These are phyloP conservation scores for Penicillium simplicissimum DNA, from an alignment of 495 filamentous ascomycete genomes.

Conservation along the genomic window DNA sequence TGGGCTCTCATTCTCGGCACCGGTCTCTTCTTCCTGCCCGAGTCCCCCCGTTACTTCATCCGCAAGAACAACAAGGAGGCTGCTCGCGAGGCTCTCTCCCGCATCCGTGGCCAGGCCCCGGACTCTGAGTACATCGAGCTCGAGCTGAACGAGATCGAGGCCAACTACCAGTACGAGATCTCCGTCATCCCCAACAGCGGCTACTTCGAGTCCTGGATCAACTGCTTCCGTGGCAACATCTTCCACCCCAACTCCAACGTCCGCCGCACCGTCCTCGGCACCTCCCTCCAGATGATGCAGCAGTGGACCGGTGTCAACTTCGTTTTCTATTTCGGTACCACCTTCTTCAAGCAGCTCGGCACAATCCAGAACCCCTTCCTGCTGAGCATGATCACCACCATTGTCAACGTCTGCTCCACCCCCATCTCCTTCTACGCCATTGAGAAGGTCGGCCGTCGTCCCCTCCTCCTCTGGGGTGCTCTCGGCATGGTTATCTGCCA, in stretches of 20 bases:
- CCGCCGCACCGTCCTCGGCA: conserved; percentile 75
- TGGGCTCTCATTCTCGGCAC: conserved; percentile 64
- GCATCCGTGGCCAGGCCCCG: conserved; percentile 45
- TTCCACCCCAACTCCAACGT: conserved; percentile 61
- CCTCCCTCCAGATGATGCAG: conserved; percentile 78
- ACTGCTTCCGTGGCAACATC: conserved; percentile 69
- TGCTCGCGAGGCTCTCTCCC: conserved; percentile 41
- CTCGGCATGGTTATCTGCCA: conserved; percentile 81
- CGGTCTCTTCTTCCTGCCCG: conserved; percentile 74
- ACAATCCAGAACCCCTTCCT: conserved; percentile 75
- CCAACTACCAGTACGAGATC: conserved; percentile 74
- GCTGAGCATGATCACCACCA: conserved; percentile 76
- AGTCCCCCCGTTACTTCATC: conserved; percentile 68
- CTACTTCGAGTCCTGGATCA: conserved; percentile 61
- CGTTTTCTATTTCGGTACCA: conserved; percentile 87
- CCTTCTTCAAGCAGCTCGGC: conserved; percentile 70
- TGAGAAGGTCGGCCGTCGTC: conserved; percentile 78
- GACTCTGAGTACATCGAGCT: conserved; percentile 65
- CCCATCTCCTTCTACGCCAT: conserved; percentile 81
- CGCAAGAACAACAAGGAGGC: conserved; percentile 52
- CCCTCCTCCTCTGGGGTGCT: conserved; percentile 78
- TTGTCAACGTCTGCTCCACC: conserved; percentile 83
- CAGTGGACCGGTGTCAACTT: conserved; percentile 89
- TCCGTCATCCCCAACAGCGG: conserved; percentile 57
- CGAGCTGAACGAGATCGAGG: conserved; percentile 73